phyloP scores from a whole-genome alignment of 2,329 filamentous ascomycete genomes.

The Penicillium sp. region DNA sequence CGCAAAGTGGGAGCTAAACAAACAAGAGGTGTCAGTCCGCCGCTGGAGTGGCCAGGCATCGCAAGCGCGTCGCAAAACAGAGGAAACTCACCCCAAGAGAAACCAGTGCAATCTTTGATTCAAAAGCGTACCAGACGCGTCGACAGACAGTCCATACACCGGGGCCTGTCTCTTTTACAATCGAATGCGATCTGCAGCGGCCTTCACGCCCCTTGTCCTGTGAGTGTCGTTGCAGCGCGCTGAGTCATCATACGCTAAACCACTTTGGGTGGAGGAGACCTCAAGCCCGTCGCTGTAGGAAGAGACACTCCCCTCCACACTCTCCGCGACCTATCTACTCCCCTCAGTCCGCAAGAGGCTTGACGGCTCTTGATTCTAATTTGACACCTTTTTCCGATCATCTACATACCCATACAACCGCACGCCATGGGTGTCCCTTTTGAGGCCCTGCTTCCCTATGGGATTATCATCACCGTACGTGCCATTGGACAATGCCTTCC shows the following conservation, averaged over 20 bases:
- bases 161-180: constrained; percentile 22
- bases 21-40: constrained; percentile 15
- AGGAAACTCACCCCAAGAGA: constrained; percentile 12
- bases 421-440: constrained; percentile 62
- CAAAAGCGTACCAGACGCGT: constrained; percentile 28
- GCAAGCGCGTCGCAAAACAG: constrained; percentile 18
- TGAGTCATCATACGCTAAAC: constrained; percentile 37
- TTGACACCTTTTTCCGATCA: background rate
- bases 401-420: constrained; percentile 1
- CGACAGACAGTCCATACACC: constrained; percentile 15
- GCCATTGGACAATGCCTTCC: constrained; percentile 15
- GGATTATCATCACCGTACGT: constrained; percentile 60
- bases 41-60: constrained; percentile 10
- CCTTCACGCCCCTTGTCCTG: constrained; percentile 30
- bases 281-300: constrained; percentile 18
- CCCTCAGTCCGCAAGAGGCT: constrained; percentile 6
- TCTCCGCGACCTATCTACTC: constrained; percentile 14
- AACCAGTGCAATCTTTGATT: constrained; percentile 1
- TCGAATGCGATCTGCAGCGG: constrained; percentile 31
- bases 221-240: constrained; percentile 35
- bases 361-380: constrained; percentile 3
- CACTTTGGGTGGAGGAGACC: constrained; percentile 29
- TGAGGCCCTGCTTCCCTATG: constrained; percentile 63
- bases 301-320: constrained; percentile 13
- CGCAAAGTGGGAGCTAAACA: constrained; percentile 17